Base-by-base conservation (phyloP, 177 flowering plant species). In the Vitis hybrid region DNA sequence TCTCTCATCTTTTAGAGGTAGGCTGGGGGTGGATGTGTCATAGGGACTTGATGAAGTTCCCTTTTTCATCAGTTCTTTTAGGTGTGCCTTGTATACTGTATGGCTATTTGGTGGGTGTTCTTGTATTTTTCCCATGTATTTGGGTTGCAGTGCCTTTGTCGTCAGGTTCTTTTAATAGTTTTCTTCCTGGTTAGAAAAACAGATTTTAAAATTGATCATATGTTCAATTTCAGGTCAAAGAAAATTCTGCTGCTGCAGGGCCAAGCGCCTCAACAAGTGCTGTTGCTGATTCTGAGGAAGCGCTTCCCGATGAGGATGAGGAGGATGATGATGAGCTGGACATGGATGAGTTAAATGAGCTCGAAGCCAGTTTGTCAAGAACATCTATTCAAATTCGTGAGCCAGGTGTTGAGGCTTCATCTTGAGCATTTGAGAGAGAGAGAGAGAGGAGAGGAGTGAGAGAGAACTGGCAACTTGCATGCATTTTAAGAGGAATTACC, bases 281-380 rank as follows among this genome's bases (percentile, higher is more conserved):
- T 15, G 76, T 56, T 33, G 78, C 61, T 55, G 84, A 78, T 58
- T 75, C 69, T 58, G 89, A 69, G 3, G 85, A 79, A 69, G 76
- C 22, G 19, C 26, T 68, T 68, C 68, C 56, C 16, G 87, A 76
- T 51, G 77, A 48, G 15, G 82, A 77, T 5, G 90, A 83, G 19
- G 90, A 88, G 11, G 90, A 88, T 26, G 88, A 82, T 19, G 98
- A 93, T 66, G 98, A 94, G 58, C 84, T 93, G 60, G 97, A 93
- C 78, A 72, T 90, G 73, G 97, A 92, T 60, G 97, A 93, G 84
- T 77, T 93, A 71, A 80, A 93, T 72, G 95, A 92, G 77, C 84
- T 92, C 13, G 96, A 94, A 79, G 94, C 92, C 52, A 93, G 96
- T 78, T 75, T 93, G 48, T 82, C 94, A 56, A 91, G 66, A 80